These are phyloP conservation scores for Paramecium pentaurelia DNA, from an alignment of 73 alveolate species.

Conservation along the genomic window DNA sequence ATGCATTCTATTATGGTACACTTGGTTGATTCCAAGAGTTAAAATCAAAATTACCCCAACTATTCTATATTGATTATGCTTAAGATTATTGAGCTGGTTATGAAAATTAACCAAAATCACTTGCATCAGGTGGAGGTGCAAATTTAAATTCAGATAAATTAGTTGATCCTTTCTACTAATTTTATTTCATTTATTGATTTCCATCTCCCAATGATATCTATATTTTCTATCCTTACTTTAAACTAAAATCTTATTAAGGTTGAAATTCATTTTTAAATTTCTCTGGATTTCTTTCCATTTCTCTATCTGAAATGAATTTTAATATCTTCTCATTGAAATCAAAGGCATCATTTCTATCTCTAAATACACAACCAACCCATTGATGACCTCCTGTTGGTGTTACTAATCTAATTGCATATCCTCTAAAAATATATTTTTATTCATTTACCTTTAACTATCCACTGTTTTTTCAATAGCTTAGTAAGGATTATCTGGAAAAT, in stretches of 20 bases:
- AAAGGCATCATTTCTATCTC: constrained; percentile 52
- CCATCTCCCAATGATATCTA: background rate
- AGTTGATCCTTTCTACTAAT: background rate
- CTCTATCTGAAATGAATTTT: background rate
- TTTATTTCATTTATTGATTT: background rate
- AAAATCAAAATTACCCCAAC: background rate
- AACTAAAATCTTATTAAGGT: constrained; percentile 33
- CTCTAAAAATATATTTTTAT: background rate
- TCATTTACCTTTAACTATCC: background rate
- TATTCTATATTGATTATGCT: background rate
- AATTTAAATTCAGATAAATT: constrained; percentile 36
- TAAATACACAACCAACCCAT: constrained; percentile 53
- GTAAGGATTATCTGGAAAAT: constrained; percentile 29
- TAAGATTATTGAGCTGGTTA: background rate
- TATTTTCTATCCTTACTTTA: constrained; percentile 9
- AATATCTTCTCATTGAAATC: background rate
- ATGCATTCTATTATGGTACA: background rate
- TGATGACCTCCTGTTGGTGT: constrained; percentile 30
- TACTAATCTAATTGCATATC: constrained; percentile 37
- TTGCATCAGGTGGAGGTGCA: constrained; percentile 42
- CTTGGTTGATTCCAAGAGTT: background rate
- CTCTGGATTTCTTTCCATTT: constrained; percentile 42
- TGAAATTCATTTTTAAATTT: constrained; percentile 16
- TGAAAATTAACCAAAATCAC: constrained; percentile 16
- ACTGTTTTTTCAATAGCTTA: constrained; percentile 29